Conservation (phyloP, 2,329 filamentous ascomycete genomes). For the Trichoderma guizhouense region DNA sequence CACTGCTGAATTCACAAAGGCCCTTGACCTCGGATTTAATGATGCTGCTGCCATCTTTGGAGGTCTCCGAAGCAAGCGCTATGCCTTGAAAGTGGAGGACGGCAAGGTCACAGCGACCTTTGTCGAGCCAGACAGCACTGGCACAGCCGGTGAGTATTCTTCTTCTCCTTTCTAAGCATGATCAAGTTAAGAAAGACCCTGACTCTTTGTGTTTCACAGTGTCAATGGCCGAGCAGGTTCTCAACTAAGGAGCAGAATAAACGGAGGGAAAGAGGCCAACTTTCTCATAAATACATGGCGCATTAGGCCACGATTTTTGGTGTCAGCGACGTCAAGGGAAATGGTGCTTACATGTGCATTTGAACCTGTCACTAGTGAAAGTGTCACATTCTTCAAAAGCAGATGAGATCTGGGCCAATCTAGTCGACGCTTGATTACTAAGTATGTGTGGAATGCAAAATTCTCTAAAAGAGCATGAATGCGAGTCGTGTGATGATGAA, state of each 20-base stretch:
- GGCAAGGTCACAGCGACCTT: conserved; percentile 79
- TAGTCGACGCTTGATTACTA: background rate
- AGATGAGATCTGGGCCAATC: background rate
- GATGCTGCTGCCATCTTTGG: conserved; percentile 71
- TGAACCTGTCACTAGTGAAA: background rate
- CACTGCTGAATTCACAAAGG: conserved; percentile 73
- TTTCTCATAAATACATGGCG: background rate
- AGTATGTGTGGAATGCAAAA: background rate
- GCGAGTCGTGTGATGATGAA: background rate
- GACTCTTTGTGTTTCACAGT: conserved; percentile 32
- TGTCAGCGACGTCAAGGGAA: background rate
- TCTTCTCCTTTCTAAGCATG: background rate
- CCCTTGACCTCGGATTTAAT: conserved; percentile 80
- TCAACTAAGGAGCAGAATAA: conserved; percentile 28
- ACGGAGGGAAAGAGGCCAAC: background rate
- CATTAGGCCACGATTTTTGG: background rate
- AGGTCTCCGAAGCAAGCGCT: conserved; percentile 78
- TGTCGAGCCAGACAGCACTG: conserved; percentile 86
- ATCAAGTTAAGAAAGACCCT: background rate
- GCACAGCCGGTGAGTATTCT: conserved; percentile 63
- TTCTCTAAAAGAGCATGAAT: background rate
- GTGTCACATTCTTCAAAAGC: background rate
- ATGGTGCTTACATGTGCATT: background rate
- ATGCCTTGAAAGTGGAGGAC: conserved; percentile 77
- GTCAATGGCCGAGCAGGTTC: conserved; percentile 50